phyloP scores from a whole-genome alignment of 768 basidiomycete species.

The Termitomyces sp. region DNA sequence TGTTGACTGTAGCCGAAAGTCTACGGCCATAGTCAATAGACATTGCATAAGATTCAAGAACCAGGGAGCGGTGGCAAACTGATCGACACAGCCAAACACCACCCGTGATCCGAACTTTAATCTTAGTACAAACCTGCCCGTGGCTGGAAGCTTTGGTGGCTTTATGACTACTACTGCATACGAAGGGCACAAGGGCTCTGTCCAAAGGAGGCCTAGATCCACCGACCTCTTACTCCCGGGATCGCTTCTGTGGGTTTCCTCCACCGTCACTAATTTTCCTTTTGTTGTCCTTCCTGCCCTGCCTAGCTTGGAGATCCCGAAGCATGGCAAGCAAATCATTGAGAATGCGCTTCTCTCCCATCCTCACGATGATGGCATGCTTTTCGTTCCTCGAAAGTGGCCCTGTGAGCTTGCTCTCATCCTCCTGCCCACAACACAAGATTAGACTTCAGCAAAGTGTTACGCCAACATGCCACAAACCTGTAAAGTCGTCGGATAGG shows the following conservation, averaged over 20 bases:
- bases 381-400: conserved; percentile 42
- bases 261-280: conserved; percentile 9
- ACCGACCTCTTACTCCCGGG: conserved; percentile 3
- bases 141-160: background rate
- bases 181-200: background rate
- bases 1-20: conserved; percentile 8
- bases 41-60: conserved; percentile 8
- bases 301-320: conserved; percentile 3
- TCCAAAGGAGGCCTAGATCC: background rate
- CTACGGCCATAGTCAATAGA: conserved; percentile 10
- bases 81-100: conserved; percentile 7
- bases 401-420: conserved; percentile 44
- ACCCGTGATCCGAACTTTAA: background rate
- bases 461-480: conserved; percentile 32
- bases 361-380: conserved; percentile 67
- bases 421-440: conserved; percentile 30
- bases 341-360: conserved; percentile 79
- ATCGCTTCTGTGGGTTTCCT: conserved; percentile 11
- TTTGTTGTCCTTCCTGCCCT: conserved; percentile 4
- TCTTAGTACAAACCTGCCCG: too few species aligned
- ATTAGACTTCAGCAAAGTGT: background rate
- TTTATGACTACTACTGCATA: background rate
- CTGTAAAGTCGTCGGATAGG: conserved; percentile 59
- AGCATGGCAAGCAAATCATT: conserved; percentile 21
- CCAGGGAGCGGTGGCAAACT: background rate